Base-by-base conservation (phyloP, 768 basidiomycete genomes). In the Mycena indigotica region DNA sequence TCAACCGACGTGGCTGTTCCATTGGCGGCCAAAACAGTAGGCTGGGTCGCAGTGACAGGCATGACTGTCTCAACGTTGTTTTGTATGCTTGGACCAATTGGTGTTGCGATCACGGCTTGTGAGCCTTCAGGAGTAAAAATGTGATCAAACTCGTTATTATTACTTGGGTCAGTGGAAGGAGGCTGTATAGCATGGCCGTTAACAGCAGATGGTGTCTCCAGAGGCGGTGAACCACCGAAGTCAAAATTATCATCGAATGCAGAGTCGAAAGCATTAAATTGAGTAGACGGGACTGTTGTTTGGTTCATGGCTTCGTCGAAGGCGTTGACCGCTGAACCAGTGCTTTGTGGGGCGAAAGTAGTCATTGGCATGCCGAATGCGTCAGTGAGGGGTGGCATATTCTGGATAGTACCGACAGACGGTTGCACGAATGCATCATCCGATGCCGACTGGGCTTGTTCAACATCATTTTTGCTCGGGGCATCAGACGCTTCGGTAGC, bases 261-360 rank as follows among this genome's bases (percentile, higher is more conserved):
- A 44, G 83, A 76, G 53, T 88, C 88, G 54, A 93, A 91, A 3
- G 84, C 12, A 3, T 44, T 78, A 63, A 90, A 84, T 23, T 72
- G 64, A 23, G 76, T 62, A 8, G 71, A 66, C 32, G 70, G 74
- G 28, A 69, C 67, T 0, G 83, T 71, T 21, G 83, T 72, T 59
- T 81, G 84, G 17, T 84, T 82, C 67, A 93, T 77, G 1, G 88
- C 86, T 67, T 91, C 89, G 65, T 93, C 90, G 63, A 92, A 90
- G 50, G 83, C 89, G 61, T 77, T 84, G 1, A 86, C 77, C 16
- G 84, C 86, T 53, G 80, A 78, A 23, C 73, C 65, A 16, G 64
- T 46, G 10, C 57, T 54, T 41, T 56, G 60, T 55, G 52, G 21
- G 10, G 55, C 46, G 25, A 56, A 41, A n/a, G 53, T 8, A 17